A percentile compares a stretch with the other conserved stretches of the same genome.
These are phyloP conservation scores for Aspergillus pseudonomiae DNA, from an alignment of 2,329 filamentous ascomycete species.

Conservation along the genomic window DNA sequence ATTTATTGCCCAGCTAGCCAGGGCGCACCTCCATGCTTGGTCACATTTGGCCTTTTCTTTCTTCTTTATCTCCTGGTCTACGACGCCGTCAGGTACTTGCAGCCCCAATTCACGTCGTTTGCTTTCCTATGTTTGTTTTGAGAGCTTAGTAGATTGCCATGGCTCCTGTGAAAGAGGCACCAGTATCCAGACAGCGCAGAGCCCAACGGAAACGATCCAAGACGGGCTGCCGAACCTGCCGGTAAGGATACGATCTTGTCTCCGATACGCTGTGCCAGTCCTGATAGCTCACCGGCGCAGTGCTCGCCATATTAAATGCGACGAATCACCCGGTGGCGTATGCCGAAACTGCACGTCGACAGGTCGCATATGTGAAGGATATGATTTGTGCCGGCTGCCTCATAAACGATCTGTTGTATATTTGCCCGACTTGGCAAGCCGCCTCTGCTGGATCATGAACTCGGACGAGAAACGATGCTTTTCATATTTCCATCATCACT, in stretches of 20 bases:
- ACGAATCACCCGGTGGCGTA: not conserved
- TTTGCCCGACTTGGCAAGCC: not conserved
- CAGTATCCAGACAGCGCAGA: not conserved
- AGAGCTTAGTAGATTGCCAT: not conserved
- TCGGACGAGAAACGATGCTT: conserved; percentile 8
- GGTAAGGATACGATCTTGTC: not conserved
- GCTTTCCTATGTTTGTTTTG: no score
- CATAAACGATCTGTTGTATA: not conserved
- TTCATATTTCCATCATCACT: conserved; percentile 7
- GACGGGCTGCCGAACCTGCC: not conserved
- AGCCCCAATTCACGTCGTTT: not conserved
- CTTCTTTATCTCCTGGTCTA: not conserved
- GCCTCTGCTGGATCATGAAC: not conserved
- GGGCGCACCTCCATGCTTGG: not conserved
- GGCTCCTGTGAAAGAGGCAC: not conserved
- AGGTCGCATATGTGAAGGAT: conserved; percentile 1
- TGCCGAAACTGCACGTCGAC: conserved; percentile 10
- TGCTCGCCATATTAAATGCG: not conserved
- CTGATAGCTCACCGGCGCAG: not conserved
- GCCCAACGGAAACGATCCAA: not conserved
- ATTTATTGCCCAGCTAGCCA: not conserved
- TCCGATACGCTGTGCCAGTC: not conserved
- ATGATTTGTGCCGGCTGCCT: conserved; percentile 1
- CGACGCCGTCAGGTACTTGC: not conserved
- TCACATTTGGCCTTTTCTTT: not conserved